These are phyloP conservation scores for Mrakia blollopis DNA, from an alignment of 768 basidiomycete species.

Conservation along the genomic window DNA sequence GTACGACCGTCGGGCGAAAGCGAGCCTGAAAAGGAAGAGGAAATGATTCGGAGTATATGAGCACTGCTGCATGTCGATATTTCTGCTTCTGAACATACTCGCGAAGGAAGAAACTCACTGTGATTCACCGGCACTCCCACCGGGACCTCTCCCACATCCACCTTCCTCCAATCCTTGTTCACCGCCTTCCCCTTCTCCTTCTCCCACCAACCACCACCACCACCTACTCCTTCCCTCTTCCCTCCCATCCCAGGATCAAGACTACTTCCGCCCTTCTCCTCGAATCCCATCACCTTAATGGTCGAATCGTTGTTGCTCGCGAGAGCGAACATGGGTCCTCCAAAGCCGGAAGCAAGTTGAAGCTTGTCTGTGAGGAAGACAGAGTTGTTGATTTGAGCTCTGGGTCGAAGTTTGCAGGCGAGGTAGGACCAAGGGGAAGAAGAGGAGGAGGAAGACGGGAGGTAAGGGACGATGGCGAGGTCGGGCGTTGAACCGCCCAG, in stretches of 20 bases:
- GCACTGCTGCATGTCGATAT: too few relatives aligned
- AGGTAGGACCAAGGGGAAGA: not conserved
- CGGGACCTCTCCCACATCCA: conserved; percentile 20
- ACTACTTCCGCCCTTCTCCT: not conserved
- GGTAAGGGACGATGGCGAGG: not conserved
- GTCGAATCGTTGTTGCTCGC: conserved; percentile 27
- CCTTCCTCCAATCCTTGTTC: not conserved
- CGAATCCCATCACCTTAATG: not conserved
- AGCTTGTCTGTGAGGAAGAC: conserved; percentile 14
- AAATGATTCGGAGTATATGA: too few relatives aligned
- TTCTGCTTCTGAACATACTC: too few relatives aligned
- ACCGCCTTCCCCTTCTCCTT: not conserved
- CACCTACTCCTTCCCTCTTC: not conserved
- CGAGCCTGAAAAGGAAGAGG: not conserved
- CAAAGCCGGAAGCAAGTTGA: not conserved
- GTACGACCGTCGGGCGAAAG: conserved; percentile 26
- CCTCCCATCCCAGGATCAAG: too few relatives aligned
- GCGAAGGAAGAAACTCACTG: not conserved
- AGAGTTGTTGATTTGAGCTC: conserved; percentile 27
- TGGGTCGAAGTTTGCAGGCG: not conserved
- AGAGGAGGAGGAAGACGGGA: not conserved
- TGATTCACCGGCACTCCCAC: conserved; percentile 22
- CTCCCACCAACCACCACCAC: not conserved
- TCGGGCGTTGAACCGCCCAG: conserved; percentile 15
- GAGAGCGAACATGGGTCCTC: not conserved